Base-by-base conservation (phyloP, 2,329 filamentous ascomycete species). In the Fusarium sp. region DNA sequence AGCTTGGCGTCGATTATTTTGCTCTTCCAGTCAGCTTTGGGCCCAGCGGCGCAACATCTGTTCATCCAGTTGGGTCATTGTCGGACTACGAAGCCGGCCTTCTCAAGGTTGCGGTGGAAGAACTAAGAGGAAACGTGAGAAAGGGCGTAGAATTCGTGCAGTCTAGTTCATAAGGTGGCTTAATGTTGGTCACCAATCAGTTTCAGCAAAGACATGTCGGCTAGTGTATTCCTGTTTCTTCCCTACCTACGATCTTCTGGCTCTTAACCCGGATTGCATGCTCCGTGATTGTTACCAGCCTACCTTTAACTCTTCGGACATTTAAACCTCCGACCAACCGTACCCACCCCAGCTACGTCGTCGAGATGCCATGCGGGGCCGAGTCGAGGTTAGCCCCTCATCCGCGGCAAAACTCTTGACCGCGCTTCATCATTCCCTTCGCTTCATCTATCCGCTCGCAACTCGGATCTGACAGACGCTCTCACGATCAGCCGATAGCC, bases 1-100 rank as follows among this genome's bases (percentile, higher is more conserved):
- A 91, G 80, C 85, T 91, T 80, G 90, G 90, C 73, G 83, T 90
- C 73, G 87, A 91, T 69, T 93, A 65, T 50, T 68, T 68, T 36
- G 65, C 62, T 10, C 55, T 65, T 18, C 56, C 56, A 2, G 31
- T 59, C n/a, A 16, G 23, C 8, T 16, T 59, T 27, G 56, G 42
- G 14, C n/a, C 14, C 10, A 18, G 27, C 6, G 56, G 56, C 5
- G 42, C 49, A 4, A 18, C 6, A 14, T 18, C 27, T 51, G 49
- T 51, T 18, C 16, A 51, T 14, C 49, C 49, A 29, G 2, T 51
- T 18, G 49, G 49, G 16, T 16, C 4, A 0, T 13, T 51, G 11
- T 51, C 49, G 16, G n/a, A 51, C 11, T 51, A 51, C 1, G 49
- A 51, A 4, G 27, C 27, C 8, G 49, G 49, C 3, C 49, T 51